These are phyloP conservation scores for Magnaporthiopsis incrustans DNA, from an alignment of 2,329 filamentous ascomycete genomes.

Conservation along the genomic window DNA sequence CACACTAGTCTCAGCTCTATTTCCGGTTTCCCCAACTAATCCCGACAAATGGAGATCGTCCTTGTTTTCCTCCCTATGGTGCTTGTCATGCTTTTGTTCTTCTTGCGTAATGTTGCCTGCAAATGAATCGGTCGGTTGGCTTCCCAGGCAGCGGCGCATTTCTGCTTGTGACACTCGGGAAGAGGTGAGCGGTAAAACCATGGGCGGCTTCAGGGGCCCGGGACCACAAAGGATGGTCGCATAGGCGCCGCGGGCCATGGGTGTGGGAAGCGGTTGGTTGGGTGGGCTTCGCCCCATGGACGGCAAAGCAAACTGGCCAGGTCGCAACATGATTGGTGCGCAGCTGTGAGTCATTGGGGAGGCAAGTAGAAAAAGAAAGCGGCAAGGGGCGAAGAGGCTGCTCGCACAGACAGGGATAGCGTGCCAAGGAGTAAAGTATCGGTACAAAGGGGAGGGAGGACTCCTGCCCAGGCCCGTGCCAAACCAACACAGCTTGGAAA, in stretches of 20 bases:
- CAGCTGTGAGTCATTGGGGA: slow-evolving; percentile 2
- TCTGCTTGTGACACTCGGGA: neutral
- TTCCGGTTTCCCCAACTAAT: too few relatives aligned
- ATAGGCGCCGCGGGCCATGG: neutral
- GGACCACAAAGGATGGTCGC: neutral
- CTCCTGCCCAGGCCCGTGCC: neutral
- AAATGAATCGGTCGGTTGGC: neutral
- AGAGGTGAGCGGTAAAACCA: neutral
- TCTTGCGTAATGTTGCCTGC: neutral
- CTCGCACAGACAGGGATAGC: slow-evolving; percentile 3
- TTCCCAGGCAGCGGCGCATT: neutral
- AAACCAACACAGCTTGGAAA: neutral
- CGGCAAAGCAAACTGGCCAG: neutral
- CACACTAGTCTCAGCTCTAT: neutral
- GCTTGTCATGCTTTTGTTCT: neutral
- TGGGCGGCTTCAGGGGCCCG: neutral
- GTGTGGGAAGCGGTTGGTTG: neutral
- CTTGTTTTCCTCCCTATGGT: neutral
- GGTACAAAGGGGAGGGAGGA: neutral
- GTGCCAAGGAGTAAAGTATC: neutral
- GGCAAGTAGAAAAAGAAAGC: neutral
- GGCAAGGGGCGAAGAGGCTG: neutral
- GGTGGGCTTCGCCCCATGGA: neutral
- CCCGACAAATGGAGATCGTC: neutral
- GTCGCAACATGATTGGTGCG: neutral